Base-by-base conservation (phyloP, 2,329 filamentous ascomycete species). In the Chrysoporthe deuterocubensis region DNA sequence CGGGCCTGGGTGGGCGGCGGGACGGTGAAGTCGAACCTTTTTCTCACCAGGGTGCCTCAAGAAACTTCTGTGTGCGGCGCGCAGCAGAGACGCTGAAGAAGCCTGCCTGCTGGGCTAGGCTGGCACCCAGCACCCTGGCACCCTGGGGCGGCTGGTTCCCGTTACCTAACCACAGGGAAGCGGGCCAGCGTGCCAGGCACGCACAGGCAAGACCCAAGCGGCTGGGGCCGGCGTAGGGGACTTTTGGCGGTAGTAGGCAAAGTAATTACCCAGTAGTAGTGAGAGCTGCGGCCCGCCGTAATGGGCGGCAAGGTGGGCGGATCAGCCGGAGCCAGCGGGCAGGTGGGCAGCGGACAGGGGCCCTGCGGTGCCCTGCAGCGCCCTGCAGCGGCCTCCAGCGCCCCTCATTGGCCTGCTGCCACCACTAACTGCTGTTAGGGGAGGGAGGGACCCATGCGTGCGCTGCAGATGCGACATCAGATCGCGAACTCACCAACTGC, bases 401-500 rank as follows among this genome's bases (percentile, higher is more conserved):
- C 26, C 26, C 26, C 26, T 26, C 16, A 54, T 54, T 54, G 50
- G 50, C 26, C 50, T 7, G 26, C 21, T 54, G 26, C 50, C 32
- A 13, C 26, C 26, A 26, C 26, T 26, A 26, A 26, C 26, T 26
- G 50, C 9, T 16, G 50, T 26, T 54, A 11, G 50, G 21, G 21
- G 21, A 4, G 21, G 32, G 50, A n/a, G 14, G 32, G 11, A 26
- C 44, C 40, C 37, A 60, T 44, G 37, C n/a, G 37, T 11, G 57
- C 37, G 57, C 37, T 26, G 34, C 34, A 14, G 37, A 60, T 60
- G 57, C 57, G 42, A 60, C 57, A 43, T 42, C 40, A 60, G 42
- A 43, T 42, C 57, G 57, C 57, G 42, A 60, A 60, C 37, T 43
- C 57, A 60, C 57, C 57, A 60, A 60, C 37, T 43, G n/a, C 34